phyloP scores from a whole-genome alignment of 345 rosid genomes.

The Psidium friedrichsthalianum region DNA sequence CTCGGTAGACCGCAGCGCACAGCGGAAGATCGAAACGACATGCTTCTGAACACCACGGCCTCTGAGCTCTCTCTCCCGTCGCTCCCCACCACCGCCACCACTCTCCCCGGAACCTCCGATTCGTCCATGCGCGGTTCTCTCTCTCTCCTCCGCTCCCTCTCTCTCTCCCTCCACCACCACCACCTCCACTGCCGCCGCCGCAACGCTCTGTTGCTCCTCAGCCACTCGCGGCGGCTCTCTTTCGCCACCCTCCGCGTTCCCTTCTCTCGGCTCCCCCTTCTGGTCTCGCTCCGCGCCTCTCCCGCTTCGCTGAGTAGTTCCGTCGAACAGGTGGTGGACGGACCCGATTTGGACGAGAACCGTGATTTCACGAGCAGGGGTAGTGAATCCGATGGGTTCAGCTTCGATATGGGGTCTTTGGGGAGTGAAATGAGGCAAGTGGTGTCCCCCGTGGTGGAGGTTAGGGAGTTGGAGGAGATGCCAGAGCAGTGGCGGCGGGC shows the following conservation, averaged over 20 bases:
- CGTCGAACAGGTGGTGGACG: conserved; percentile 31
- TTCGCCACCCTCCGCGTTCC: background rate
- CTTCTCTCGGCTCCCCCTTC: background rate
- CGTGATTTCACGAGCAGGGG: conserved; percentile 1
- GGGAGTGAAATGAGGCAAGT: conserved; percentile 33
- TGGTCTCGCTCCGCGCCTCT: background rate
- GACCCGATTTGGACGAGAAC: conserved; percentile 1
- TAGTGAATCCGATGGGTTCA: background rate
- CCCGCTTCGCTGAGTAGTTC: conserved; percentile 24
- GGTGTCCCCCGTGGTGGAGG: conserved; percentile 35
- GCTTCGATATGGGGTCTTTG: conserved; percentile 12
- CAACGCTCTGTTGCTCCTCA: background rate
- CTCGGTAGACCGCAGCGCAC: background rate
- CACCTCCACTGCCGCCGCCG: background rate
- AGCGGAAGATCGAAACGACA: background rate
- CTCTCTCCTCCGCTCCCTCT: conserved; percentile 14
- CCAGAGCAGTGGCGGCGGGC: conserved; percentile 86
- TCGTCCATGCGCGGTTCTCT: conserved; percentile 17
- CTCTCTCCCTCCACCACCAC: conserved; percentile 11
- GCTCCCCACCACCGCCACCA: background rate
- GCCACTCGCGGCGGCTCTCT: background rate
- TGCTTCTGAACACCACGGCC: background rate
- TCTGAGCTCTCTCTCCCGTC: background rate
- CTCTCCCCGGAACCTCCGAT: background rate
- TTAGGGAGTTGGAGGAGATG: conserved; percentile 55